phyloP scores from a whole-genome alignment of 371 early-diverging fungal genomes.

The Sporodiniella umbellata region DNA sequence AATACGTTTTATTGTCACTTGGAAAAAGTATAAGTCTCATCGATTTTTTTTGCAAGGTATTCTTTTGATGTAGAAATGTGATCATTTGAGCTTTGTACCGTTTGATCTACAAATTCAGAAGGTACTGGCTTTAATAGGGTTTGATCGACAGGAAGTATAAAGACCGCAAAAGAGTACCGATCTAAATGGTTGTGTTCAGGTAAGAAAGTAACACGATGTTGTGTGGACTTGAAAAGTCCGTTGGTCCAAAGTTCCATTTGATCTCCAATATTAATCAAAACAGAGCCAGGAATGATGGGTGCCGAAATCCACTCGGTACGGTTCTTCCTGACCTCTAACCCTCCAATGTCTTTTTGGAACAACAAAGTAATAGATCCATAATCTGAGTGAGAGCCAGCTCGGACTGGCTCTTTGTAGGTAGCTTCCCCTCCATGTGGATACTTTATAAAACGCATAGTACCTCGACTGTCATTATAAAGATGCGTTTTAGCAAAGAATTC shows the following conservation, averaged over 20 bases:
- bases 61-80: conserved; percentile 33
- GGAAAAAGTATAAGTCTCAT: conserved; percentile 31
- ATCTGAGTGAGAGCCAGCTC: conserved; percentile 66
- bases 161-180: conserved; percentile 73
- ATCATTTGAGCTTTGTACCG: not conserved
- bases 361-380: conserved; percentile 73
- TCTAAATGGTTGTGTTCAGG: conserved; percentile 54
- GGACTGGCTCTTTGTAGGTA: conserved; percentile 35
- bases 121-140: conserved; percentile 47
- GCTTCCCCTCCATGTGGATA: conserved; percentile 54
- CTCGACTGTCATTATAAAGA: conserved; percentile 44
- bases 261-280: conserved; percentile 74
- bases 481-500: conserved; percentile 55
- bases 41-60: conserved; percentile 31
- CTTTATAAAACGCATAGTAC: conserved; percentile 56
- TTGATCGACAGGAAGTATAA: conserved; percentile 53
- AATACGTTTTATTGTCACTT: too few species aligned
- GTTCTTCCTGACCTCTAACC: conserved; percentile 61
- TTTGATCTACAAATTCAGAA: conserved; percentile 20
- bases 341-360: conserved; percentile 69
- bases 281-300: conserved; percentile 53
- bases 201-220: conserved; percentile 68
- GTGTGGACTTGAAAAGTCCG: conserved; percentile 65
- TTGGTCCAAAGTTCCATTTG: conserved; percentile 65
- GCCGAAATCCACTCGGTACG: conserved; percentile 62